Evolutionary conservation across 495 filamentous ascomycete genomes (phyloP), one percentile per base, ranked within the genome.

Genomic region (Daldinia decipiens): DNA sequence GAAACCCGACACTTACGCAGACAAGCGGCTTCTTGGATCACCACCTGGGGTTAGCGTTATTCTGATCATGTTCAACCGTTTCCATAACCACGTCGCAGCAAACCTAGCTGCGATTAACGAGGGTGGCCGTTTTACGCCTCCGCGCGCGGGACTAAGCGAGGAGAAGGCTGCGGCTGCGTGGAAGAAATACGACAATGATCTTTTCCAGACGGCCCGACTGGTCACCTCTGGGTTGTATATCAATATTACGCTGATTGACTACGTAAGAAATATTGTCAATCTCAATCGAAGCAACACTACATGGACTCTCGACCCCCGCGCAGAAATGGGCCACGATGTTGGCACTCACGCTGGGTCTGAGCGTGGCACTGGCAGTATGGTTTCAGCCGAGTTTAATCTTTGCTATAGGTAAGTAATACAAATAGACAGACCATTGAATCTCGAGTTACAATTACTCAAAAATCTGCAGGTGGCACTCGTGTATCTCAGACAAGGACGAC

Each of bases 31-130:
- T 8, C 74, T 94, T 12, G 91, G 89, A n/a, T 92, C 93, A 64
- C 94, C 94, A 1, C 93, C 93, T 0, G 94, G 94, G 13, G 93
- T 95, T 38, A 87, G 91, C 27, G 88, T 91, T 0, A 57, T 94
- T 5, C 76, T 97, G 17, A 90, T 97, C 80, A 86, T 85, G 83
- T 88, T 86, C 70, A 86, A 85, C 59, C 79, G 90, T 65, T 94
- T 93, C 81, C 92, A 95, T 81, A 95, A 95, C 79, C 85, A 93
- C 68, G 86, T 90, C 34, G 92, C 88, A 32, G 83, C 86, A 40
- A 83, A 90, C 67, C 82, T 92, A 2, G 77, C 76, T 26, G 51
- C 60, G 6, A 89, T 94, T 73, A 94, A 94, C 68, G 91, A 94
- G 74, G 85, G 86, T 64, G 87, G 87, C 34, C 86, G 90, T 38